Evolutionary conservation across 2,329 filamentous ascomycete genomes (phyloP).

Genomic region (Aspergillus proliferans): DNA sequence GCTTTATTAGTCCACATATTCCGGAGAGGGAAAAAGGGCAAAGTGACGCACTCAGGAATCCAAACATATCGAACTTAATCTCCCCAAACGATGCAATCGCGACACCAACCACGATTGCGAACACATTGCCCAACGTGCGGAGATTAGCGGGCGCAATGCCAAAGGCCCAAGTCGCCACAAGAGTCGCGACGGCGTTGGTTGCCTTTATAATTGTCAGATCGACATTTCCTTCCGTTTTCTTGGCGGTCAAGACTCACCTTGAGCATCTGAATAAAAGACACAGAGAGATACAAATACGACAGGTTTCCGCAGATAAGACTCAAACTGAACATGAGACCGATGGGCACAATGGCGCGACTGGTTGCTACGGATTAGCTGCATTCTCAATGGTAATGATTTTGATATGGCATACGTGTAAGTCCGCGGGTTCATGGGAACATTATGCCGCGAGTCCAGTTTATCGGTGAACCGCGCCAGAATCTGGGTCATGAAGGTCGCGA

Average conservation of each 20-base stretch:
- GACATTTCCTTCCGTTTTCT: not conserved
- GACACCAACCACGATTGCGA: slow-evolving; percentile 89
- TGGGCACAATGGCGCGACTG: slow-evolving; percentile 76
- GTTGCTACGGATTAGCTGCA: no score
- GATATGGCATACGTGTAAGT: slow-evolving; percentile 59
- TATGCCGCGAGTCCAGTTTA: slow-evolving; percentile 87
- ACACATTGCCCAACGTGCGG: slow-evolving; percentile 85
- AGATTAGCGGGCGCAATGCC: slow-evolving; percentile 78
- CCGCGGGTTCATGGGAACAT: slow-evolving; percentile 92
- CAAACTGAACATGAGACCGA: slow-evolving; percentile 91
- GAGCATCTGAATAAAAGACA: slow-evolving; percentile 98
- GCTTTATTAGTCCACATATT: no score
- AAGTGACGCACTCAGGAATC: slow-evolving; percentile 42
- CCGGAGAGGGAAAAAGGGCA: no score
- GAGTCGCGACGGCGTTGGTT: slow-evolving; percentile 90
- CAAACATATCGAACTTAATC: slow-evolving; percentile 71
- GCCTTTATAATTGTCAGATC: slow-evolving; percentile 45
- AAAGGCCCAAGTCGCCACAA: slow-evolving; percentile 82
- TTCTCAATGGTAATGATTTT: no score
- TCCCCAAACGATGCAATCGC: slow-evolving; percentile 92
- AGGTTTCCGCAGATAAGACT: slow-evolving; percentile 94
- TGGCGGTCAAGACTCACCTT: slow-evolving; percentile 56
- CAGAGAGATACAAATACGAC: slow-evolving; percentile 88
- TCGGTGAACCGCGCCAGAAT: slow-evolving; percentile 82
- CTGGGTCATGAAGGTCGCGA: slow-evolving; percentile 92